Conservation (phyloP, 2,329 filamentous ascomycete genomes). For the Didymella glomerata region DNA sequence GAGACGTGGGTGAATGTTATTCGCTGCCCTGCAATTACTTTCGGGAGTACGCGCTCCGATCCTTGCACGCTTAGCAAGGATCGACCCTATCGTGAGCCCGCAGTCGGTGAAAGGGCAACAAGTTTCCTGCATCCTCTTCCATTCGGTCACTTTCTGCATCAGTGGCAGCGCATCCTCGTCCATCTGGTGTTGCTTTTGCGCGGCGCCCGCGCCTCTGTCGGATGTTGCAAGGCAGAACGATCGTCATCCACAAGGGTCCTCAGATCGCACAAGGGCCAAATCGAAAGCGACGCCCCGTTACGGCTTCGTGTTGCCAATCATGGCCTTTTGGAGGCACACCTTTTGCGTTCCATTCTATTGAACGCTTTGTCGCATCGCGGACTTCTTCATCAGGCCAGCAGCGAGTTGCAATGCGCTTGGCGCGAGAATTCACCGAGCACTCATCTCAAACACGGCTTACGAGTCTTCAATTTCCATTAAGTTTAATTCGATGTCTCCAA, state of each 20-base stretch:
- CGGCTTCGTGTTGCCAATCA: constrained; percentile 9
- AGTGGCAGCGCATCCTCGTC: constrained; percentile 32
- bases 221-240: constrained; percentile 27
- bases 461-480: constrained; percentile 20
- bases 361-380: constrained; percentile 17
- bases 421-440: constrained; percentile 16
- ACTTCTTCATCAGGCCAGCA: constrained; percentile 13
- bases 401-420: constrained; percentile 11
- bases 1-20: constrained; percentile 23
- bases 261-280: constrained; percentile 22
- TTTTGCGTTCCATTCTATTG: constrained; percentile 3
- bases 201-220: constrained; percentile 26
- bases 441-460: constrained; percentile 19
- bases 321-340: constrained; percentile 5
- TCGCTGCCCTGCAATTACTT: constrained; percentile 40
- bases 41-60: constrained; percentile 21
- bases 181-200: constrained; percentile 26
- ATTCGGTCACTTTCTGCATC: constrained; percentile 33
- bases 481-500: constrained; percentile 29
- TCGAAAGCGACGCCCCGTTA: constrained; percentile 19
- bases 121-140: constrained; percentile 33
- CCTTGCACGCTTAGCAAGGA: constrained; percentile 23
- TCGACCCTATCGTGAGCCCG: constrained; percentile 34
- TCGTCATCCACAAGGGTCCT: constrained; percentile 29
- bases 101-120: constrained; percentile 27